phyloP scores from a whole-genome alignment of 1,139 yeast species.

The Blastobotrys arbuscula region DNA sequence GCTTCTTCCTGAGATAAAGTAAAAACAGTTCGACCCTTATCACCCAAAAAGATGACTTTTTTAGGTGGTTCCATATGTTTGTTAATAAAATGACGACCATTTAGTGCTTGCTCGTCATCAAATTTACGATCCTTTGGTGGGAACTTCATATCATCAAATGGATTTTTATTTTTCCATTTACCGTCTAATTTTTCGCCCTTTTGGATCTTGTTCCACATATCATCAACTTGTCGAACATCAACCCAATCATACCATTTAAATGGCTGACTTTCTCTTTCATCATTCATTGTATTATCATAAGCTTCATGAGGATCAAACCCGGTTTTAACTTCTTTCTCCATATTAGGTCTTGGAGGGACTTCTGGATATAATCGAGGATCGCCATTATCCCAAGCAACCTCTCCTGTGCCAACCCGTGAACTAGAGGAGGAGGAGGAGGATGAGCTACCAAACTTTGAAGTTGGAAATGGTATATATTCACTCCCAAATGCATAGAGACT shows the following conservation, averaged over 20 bases:
- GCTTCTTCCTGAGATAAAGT: background rate
- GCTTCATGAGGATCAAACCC: conserved; percentile 18
- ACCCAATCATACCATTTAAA: conserved; percentile 31
- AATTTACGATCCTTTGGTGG: conserved; percentile 19
- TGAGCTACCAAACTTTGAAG: background rate
- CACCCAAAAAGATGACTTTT: conserved; percentile 24
- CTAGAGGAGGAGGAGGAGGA: background rate
- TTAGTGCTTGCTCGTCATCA: conserved; percentile 27
- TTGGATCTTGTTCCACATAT: conserved; percentile 13
- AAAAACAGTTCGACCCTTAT: conserved; percentile 6
- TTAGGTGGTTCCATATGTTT: conserved; percentile 25
- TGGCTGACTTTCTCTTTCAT: conserved; percentile 27
- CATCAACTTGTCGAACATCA: conserved; percentile 23
- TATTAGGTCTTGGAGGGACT: conserved; percentile 6
- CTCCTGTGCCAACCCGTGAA: background rate
- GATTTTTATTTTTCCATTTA: conserved; percentile 12
- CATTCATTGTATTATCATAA: conserved; percentile 18
- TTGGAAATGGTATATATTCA: conserved; percentile 15
- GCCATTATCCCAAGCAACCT: background rate
- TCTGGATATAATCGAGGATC: conserved; percentile 3
- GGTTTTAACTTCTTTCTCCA: conserved; percentile 1
- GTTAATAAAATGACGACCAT: conserved; percentile 28
- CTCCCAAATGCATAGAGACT: conserved; percentile 22
- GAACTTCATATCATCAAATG: conserved; percentile 14
- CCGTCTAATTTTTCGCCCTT: conserved; percentile 11